Conservation (phyloP, 23 red algal species). For the Agarophyton chilense region DNA sequence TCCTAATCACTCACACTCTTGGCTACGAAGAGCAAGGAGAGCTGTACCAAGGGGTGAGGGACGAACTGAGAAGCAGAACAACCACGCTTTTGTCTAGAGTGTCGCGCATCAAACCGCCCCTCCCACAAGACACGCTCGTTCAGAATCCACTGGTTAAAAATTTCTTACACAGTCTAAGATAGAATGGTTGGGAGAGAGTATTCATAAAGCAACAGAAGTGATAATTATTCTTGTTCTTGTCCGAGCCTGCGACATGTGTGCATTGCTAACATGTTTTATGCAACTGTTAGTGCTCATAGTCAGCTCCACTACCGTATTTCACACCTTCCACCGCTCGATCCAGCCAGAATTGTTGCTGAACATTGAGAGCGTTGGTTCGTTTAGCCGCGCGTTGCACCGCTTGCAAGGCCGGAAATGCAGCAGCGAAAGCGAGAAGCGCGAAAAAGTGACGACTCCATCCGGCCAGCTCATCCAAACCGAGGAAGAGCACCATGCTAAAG, state of each 20-base stretch:
- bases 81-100: conserved; percentile 1
- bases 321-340: conserved; percentile 44
- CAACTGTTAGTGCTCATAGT: conserved; percentile 2
- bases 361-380: neutral
- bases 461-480: conserved; percentile 56
- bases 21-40: conserved; percentile 29
- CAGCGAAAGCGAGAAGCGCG: conserved; percentile 59
- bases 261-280: too few relatives aligned
- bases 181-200: too few relatives aligned
- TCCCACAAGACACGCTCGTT: conserved; percentile 15
- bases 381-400: neutral
- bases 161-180: conserved; percentile 14
- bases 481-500: conserved; percentile 43
- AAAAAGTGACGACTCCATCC: conserved; percentile 65
- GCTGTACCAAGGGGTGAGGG: conserved; percentile 47
- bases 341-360: conserved; percentile 37
- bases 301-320: conserved; percentile 46
- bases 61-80: conserved; percentile 45
- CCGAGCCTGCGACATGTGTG: too few relatives aligned
- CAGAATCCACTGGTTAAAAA: conserved; percentile 4
- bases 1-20: conserved; percentile 40
- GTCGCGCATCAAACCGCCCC: conserved; percentile 9
- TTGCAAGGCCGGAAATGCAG: conserved; percentile 15
- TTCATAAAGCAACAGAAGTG: too few relatives aligned
- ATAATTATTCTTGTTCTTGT: too few relatives aligned